A percentile compares a stretch with the other conserved stretches of the same genome.
Evolutionary conservation across 192 early-diverging fungal genomes (phyloP).

Genomic region (Umbelopsis sp.): DNA sequence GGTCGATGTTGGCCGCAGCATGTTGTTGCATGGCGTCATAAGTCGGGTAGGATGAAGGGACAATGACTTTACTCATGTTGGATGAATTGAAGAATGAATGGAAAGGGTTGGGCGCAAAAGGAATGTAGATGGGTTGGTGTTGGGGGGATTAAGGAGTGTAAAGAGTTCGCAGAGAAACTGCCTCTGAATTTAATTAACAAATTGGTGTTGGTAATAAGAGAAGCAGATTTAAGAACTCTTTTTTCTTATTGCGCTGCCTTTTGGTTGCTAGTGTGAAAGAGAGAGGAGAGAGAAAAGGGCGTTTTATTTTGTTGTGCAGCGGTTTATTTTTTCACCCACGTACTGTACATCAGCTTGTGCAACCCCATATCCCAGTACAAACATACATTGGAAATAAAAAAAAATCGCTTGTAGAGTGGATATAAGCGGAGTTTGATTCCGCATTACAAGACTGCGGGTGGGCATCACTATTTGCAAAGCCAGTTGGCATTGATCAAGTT

Average conservation of each 20-base stretch:
- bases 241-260: not conserved
- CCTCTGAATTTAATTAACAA: not conserved
- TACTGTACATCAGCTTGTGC: not conserved
- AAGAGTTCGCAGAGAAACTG: not conserved
- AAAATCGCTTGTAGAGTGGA: no score
- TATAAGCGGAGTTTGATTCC: not conserved
- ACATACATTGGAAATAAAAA: no score
- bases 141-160: slow-evolving; percentile 8
- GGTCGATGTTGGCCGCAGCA: slow-evolving; percentile 12
- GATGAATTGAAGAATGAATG: not conserved
- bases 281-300: not conserved
- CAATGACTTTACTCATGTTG: slow-evolving; percentile 15
- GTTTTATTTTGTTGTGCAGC: not conserved
- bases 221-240: not conserved
- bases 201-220: not conserved
- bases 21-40: slow-evolving; percentile 6
- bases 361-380: not conserved
- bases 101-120: not conserved
- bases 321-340: not conserved
- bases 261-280: not conserved
- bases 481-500: no score
- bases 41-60: slow-evolving; percentile 19
- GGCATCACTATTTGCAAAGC: no score
- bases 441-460: no score
- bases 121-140: slow-evolving; percentile 2